Evolutionary conservation across 148 eudicot genomes (phyloP).

Genomic region (Silene latifolia): DNA sequence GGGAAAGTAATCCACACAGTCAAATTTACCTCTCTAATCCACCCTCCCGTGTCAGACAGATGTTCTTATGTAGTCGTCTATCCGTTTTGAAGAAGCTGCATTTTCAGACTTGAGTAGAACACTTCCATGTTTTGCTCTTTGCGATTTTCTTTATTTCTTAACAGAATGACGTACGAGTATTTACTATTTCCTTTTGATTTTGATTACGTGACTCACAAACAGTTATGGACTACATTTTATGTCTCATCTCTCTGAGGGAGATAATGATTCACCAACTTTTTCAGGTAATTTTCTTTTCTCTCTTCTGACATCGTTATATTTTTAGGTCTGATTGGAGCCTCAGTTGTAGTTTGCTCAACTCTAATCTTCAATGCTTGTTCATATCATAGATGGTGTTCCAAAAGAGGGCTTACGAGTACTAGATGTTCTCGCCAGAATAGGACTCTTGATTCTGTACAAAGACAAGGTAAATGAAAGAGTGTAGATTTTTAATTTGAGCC

Average conservation of each 20-base stretch:
- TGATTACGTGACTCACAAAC: slow-evolving; percentile 22
- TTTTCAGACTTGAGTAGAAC: slow-evolving; percentile 3
- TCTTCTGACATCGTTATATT: neutral
- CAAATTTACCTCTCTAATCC: neutral
- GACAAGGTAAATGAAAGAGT: slow-evolving; percentile 56
- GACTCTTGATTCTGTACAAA: slow-evolving; percentile 51
- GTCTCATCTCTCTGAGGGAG: slow-evolving; percentile 69
- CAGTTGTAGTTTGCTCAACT: slow-evolving; percentile 1
- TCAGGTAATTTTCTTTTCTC: slow-evolving; percentile 43
- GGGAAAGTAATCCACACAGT: neutral
- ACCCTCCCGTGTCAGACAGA: neutral
- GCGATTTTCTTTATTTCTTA: neutral
- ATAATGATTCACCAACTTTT: slow-evolving; percentile 66
- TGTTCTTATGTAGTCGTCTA: neutral
- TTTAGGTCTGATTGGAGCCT: neutral
- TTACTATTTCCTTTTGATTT: neutral
- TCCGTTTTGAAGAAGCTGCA: neutral
- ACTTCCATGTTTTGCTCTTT: neutral
- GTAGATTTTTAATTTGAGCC: neutral
- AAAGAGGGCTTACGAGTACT: slow-evolving; percentile 85
- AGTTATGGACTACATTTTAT: slow-evolving; percentile 80
- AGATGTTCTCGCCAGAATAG: slow-evolving; percentile 87
- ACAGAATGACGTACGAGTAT: neutral
- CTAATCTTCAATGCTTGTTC: slow-evolving; percentile 16
- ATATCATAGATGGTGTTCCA: slow-evolving; percentile 79